Evolutionary conservation across 352 stramenopile species (phyloP), one percentile per base, ranked within the genome.

Genomic region (Phytophthora constricta): DNA sequence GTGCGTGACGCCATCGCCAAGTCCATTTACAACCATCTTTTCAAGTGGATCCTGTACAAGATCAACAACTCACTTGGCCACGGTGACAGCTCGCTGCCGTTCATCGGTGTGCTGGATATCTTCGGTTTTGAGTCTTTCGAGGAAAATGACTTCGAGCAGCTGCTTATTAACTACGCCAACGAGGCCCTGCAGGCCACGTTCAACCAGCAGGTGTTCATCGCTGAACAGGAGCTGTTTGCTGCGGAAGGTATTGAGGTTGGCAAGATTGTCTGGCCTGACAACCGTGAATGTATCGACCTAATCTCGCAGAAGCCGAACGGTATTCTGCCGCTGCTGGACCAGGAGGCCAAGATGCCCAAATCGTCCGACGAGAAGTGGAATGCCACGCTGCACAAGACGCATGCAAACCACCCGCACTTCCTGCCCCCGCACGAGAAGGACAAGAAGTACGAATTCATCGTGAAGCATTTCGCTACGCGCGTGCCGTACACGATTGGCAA

Each of bases 121-220:
- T 99, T 99, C 76, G 96, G 96, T 17, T 99, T 99, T 67, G 96
- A 99, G 73, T 97, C 91, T 5, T 99, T 99, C 66, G 87, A 96
- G 55, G 78, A 91, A 37, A 99, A 99, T 69, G 89, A 93, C 61
- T 93, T 97, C 52, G 90, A 97, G 71, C 89, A 97, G 69, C 63
- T 97, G 50, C 67, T 96, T 42, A 97, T 97, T 62, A 97, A 97
- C 79, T 97, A 90, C 67, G 88, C 90, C 27, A 97, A 97, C 69
- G 90, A 97, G 68, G 83, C 87, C 16, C 72, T 97, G 16, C 89
- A 97, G 70, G 82, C 84, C 51, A 95, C 86, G 33, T 97, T 97
- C 63, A 97, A 96, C 78, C 84, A 96, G 79, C 86, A 95, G 45
- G 89, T 97, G 41, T 96, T 97, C 52, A 92, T 94, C 60, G 86